Evolutionary conservation across 345 rosid species (phyloP), one percentile per base, ranked within the genome.

Genomic region (Hevea brasiliensis): DNA sequence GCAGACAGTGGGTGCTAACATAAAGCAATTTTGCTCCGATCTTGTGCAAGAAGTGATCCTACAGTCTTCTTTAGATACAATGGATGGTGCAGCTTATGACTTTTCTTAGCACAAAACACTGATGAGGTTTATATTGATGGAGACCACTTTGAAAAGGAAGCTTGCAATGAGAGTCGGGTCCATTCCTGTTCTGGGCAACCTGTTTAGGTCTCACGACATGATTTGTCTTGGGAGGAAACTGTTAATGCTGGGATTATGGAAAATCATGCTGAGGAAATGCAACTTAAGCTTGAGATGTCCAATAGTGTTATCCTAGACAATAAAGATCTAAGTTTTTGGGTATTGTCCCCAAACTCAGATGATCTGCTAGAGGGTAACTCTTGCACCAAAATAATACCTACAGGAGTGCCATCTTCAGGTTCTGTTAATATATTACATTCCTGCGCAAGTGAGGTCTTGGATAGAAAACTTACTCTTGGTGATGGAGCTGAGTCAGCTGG

Each of bases 21-120:
- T 81, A 50, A 66, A 65, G 69, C 61, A 81, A 61, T 59, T 82
- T 62, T 86, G 75, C 68, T 14, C 68, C 21, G 80, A 72, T 10
- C 7, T 84, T 18, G 67, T 79, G 62, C 55, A 56, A 59, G 86
- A 82, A 12, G 67, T 73, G 65, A 45, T 68, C 51, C 70, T 63
- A 54, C 24, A 70, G 21, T 59, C 68, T 42, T 47, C 40, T 47
- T 63, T 23, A 17, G 54, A 60, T 32, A 45, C 23, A 40, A 21
- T 8, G 68, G 64, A 70, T 57, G 65, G 50, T 23, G 42, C 67
- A 37, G 10, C 72, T 61, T 20, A 15, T 59, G 61, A 63, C 50
- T 57, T 29, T 24, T 29, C 59, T 54, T 26, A 29, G 50, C 51
- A 8, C 72, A 40, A 41, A 65, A 72, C 35, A 61, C 21, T 63